Percentiles rank a stretch among this genome's conserved stretches.
Evolutionary conservation across 2,329 filamentous ascomycete genomes (phyloP).

Genomic region (Fusarium hainanense): DNA sequence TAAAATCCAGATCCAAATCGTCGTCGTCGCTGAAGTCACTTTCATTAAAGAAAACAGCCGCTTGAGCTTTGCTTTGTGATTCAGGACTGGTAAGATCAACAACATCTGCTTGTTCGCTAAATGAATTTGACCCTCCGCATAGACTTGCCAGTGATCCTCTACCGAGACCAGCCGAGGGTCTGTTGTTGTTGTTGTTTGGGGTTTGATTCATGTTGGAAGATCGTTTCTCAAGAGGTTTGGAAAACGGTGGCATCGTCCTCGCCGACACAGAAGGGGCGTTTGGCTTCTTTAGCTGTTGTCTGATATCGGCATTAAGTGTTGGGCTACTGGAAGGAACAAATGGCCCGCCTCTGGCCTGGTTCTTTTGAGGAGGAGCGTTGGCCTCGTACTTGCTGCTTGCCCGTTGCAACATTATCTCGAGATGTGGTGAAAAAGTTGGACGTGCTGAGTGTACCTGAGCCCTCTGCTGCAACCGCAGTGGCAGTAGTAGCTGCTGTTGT

Average conservation of each 20-base stretch:
- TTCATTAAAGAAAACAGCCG: constrained; percentile 72
- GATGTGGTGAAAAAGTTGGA: constrained; percentile 18
- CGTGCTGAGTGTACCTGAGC: constrained; percentile 42
- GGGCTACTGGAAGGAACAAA: constrained; percentile 69
- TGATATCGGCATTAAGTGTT: constrained; percentile 59
- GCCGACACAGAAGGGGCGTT: constrained; percentile 54
- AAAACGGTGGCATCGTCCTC: constrained; percentile 50
- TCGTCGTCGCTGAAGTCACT: constrained; percentile 90
- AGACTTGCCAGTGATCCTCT: constrained; percentile 54
- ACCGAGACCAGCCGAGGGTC: constrained; percentile 15
- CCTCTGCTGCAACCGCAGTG: constrained; percentile 24
- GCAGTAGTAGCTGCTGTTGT: constrained; percentile 17
- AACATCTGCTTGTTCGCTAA: constrained; percentile 49
- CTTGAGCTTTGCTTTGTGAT: constrained; percentile 43
- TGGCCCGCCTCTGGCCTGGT: constrained; percentile 58
- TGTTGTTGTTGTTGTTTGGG: constrained; percentile 20
- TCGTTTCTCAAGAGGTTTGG: constrained; percentile 45
- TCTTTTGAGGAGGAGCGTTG: constrained; percentile 49
- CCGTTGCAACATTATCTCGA: constrained; percentile 52
- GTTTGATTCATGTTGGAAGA: constrained; percentile 50
- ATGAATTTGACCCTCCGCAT: constrained; percentile 60
- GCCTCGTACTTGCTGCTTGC: constrained; percentile 55
- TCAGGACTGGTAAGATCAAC: constrained; percentile 52
- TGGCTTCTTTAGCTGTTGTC: constrained; percentile 62
- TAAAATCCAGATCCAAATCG: constrained; percentile 76